Base-by-base conservation (phyloP, 768 basidiomycete species). In the Lactifluus hygrophoroides region DNA sequence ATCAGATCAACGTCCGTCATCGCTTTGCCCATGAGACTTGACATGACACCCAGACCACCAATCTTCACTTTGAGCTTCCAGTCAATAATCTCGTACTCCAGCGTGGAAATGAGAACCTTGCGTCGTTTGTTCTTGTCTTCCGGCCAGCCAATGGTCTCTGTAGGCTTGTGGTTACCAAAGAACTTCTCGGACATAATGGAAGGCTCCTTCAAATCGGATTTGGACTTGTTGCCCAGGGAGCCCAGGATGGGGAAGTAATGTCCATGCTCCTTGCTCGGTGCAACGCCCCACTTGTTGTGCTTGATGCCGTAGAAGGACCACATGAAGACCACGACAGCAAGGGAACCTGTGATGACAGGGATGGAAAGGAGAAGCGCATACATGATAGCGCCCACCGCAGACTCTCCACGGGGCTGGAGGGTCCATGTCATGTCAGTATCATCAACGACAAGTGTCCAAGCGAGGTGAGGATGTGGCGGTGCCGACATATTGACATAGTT, bases 61-160 rank as follows among this genome's bases (percentile, higher is more conserved):
- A 95, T 95, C 78, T 95, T 95, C 77, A 96, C 94, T 73, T 96
- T 96, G 61, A 94, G 73, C 73, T 94, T 94, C 93, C 94, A 96
- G 68, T 95, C 94, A 67, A 96, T 84, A 68, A 96, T 89, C 71
- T 96, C 94, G 72, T 96, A 96, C 72, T 96, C 94, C 51, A 96
- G 78, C 0, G 94, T 95, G 17, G 94, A 76, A 60, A 96, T 96
- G 45, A 96, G 79, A 27, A 94, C 91, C 71, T 88, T 91, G 69
- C 94, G 80, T 48, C 93, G 84, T 72, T 95, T 96, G 67, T 85
- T 80, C 74, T 86, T 88, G 74, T 89, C 86, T 69, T 96, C 94
- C 0, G 94, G 94, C 94, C 94, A 96, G n/a, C 94, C 94, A 57
- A 96, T 92, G 60, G 92, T 76, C 42, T 91, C 88, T n/a, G 70